A percentile compares a stretch with the other conserved stretches of the same genome.
Evolutionary conservation across 306 rosid genomes (phyloP).

Genomic region (Luffa aegyptiaca): DNA sequence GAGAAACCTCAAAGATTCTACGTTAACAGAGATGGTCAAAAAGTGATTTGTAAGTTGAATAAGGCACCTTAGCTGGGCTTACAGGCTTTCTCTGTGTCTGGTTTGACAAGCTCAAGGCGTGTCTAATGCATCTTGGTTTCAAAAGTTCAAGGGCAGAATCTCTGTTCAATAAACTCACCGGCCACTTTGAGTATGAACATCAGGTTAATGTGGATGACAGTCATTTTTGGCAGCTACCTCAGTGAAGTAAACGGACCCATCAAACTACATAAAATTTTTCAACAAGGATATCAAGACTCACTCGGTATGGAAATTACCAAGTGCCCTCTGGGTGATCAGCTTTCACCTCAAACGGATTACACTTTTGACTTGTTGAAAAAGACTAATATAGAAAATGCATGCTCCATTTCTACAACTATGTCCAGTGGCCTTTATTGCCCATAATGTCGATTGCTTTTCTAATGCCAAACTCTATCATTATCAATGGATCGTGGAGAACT

Average conservation of each 20-base stretch:
- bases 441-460: not conserved
- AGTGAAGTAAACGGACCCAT: not conserved
- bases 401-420: not conserved
- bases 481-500: not conserved
- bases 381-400: not conserved
- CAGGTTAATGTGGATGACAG: not conserved
- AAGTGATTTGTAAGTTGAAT: not conserved
- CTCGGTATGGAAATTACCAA: not conserved
- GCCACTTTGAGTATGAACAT: not conserved
- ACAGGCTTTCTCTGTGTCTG: not conserved
- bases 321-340: not conserved
- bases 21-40: not conserved
- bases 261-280: not conserved
- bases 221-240: not conserved
- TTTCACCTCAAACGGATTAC: not conserved
- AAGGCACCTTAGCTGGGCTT: not conserved
- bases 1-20: not conserved
- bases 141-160: not conserved
- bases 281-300: not conserved
- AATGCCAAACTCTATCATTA: not conserved
- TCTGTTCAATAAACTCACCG: not conserved
- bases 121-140: not conserved
- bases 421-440: not conserved
- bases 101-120: not conserved
- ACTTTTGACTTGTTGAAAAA: not conserved